A percentile compares a stretch with the other conserved stretches of the same genome.
phyloP scores from a whole-genome alignment of 345 rosid species.

The Diplotaxis tenuifolia region DNA sequence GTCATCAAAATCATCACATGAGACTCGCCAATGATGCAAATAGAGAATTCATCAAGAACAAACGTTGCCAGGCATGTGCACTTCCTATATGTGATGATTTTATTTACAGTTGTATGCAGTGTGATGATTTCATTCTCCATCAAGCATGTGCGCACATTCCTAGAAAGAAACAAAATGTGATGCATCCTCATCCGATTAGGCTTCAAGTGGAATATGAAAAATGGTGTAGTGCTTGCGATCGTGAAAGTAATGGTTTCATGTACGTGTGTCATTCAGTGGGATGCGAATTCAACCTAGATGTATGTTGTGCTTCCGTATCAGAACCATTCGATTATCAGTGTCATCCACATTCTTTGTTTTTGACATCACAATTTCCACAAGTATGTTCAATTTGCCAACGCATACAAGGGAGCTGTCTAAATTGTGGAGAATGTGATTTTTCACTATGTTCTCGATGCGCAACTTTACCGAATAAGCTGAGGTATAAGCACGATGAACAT shows the following conservation, averaged over 20 bases:
- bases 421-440: constrained; percentile 4
- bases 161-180: neutral
- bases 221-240: neutral
- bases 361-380: neutral
- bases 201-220: neutral
- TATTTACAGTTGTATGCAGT: constrained; percentile 16
- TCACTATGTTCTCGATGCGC: neutral
- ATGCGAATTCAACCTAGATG: neutral
- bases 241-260: neutral
- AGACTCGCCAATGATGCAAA: neutral
- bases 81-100: constrained; percentile 5
- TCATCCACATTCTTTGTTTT: constrained; percentile 1
- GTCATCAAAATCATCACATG: constrained; percentile 6
- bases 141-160: constrained; percentile 28
- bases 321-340: neutral
- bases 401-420: neutral
- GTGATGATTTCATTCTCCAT: constrained; percentile 29
- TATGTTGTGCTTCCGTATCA: neutral
- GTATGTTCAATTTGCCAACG: neutral
- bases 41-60: neutral
- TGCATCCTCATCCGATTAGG: constrained; percentile 1
- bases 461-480: neutral
- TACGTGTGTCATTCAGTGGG: neutral
- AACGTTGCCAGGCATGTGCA: constrained; percentile 17
- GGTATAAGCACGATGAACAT: constrained; percentile 7